A percentile compares a stretch with the other conserved stretches of the same genome.
These are phyloP conservation scores for Schrenkiella parvula DNA, from an alignment of 345 rosid genomes.

Conservation along the genomic window DNA sequence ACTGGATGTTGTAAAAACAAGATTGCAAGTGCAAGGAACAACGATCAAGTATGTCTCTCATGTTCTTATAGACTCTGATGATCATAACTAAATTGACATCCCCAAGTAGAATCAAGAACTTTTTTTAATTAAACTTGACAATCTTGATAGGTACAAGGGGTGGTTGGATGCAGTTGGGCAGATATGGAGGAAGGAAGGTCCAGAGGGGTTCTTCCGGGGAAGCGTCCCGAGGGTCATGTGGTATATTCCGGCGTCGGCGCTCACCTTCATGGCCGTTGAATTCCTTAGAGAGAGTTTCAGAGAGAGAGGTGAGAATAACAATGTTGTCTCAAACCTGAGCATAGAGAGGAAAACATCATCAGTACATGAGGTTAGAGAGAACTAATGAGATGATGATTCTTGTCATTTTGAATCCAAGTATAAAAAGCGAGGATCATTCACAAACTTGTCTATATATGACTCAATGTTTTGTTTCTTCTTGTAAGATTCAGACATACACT, in stretches of 20 bases:
- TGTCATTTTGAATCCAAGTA: neutral
- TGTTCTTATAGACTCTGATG: neutral
- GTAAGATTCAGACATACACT: neutral
- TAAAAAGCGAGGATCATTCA: neutral
- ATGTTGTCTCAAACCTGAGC: constrained; percentile 36
- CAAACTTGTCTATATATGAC: constrained; percentile 26
- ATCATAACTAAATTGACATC: neutral
- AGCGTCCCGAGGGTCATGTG: constrained; percentile 89
- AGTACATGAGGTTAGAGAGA: constrained; percentile 41
- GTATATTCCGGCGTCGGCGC: constrained; percentile 95
- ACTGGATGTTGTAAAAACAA: constrained; percentile 84
- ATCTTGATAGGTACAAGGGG: constrained; percentile 56
- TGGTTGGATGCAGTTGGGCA: constrained; percentile 71
- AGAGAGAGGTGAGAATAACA: constrained; percentile 32
- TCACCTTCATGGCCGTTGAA: constrained; percentile 96
- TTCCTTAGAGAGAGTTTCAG: constrained; percentile 73
- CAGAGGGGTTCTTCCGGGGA: constrained; percentile 74
- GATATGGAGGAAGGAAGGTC: constrained; percentile 71
- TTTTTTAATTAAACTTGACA: neutral
- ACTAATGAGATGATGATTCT: constrained; percentile 14
- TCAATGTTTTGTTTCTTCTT: neutral
- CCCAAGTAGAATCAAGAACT: neutral
- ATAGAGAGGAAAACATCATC: constrained; percentile 51
- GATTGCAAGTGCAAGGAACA: constrained; percentile 91
- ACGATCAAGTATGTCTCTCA: constrained; percentile 51